Conservation (phyloP, 208 protist genomes). For the Acanthamoeba healyi region DNA sequence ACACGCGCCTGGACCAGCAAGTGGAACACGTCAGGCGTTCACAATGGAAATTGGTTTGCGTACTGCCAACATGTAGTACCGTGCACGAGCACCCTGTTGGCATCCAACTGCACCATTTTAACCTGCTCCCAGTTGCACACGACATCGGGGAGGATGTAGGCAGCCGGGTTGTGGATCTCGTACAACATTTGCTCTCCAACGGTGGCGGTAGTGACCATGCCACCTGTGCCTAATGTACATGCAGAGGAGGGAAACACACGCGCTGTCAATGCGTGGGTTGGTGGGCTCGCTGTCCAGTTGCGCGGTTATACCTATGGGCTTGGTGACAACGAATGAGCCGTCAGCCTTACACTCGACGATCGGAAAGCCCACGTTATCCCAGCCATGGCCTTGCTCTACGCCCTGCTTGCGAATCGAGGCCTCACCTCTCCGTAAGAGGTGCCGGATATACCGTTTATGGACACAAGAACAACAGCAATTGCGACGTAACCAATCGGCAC, state of each 20-base stretch:
- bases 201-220: slow-evolving; percentile 75
- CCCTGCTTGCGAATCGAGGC: background rate
- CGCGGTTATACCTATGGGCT: slow-evolving; percentile 55
- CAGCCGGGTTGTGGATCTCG: slow-evolving; percentile 83
- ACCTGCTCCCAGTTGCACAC: slow-evolving; percentile 80
- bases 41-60: too few species aligned
- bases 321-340: slow-evolving; percentile 82
- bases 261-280: background rate
- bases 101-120: slow-evolving; percentile 14
- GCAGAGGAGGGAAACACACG: too few species aligned
- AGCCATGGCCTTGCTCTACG: slow-evolving; percentile 27
- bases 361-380: slow-evolving; percentile 82
- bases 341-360: slow-evolving; percentile 76
- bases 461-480: too few species aligned
- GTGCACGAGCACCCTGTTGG: slow-evolving; percentile 11
- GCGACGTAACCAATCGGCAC: too few species aligned
- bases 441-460: too few species aligned
- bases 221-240: slow-evolving; percentile 82
- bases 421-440: too few species aligned
- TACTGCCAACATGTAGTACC: too few species aligned
- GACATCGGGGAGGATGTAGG: slow-evolving; percentile 84
- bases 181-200: slow-evolving; percentile 84
- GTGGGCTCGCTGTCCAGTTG: background rate
- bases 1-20: slow-evolving; percentile 7
- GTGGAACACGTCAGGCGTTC: too few species aligned